phyloP scores from a whole-genome alignment of 2,329 filamentous ascomycete species.

The Endoconidiophora laricicola region DNA sequence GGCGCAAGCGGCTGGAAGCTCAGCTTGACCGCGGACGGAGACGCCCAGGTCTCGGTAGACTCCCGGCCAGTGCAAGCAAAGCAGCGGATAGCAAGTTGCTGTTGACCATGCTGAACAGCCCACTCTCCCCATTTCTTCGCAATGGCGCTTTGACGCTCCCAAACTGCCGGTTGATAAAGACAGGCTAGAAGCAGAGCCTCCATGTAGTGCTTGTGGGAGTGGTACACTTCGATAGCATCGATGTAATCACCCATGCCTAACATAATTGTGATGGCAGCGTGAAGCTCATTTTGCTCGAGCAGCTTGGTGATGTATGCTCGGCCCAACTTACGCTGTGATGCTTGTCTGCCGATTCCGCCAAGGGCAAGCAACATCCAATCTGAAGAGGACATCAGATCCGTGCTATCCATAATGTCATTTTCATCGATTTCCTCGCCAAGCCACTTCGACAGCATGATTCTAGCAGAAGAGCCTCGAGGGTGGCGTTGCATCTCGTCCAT shows the following conservation, averaged over 20 bases:
- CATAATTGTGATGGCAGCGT: constrained; percentile 83
- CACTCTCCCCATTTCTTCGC: constrained; percentile 91
- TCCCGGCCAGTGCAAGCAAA: constrained; percentile 84
- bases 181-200: constrained; percentile 83
- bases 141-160: constrained; percentile 77
- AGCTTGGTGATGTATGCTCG: constrained; percentile 82
- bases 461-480: constrained; percentile 52
- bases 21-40: constrained; percentile 54
- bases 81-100: constrained; percentile 79
- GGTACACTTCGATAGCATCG: constrained; percentile 90
- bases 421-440: constrained; percentile 61
- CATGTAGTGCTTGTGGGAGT: constrained; percentile 81
- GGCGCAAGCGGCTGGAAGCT: constrained; percentile 37
- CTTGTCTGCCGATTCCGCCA: constrained; percentile 61
- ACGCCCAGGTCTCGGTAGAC: constrained; percentile 73
- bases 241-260: constrained; percentile 83
- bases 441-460: constrained; percentile 82
- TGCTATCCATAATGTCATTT: constrained; percentile 63
- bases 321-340: constrained; percentile 76
- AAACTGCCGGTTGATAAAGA: constrained; percentile 66
- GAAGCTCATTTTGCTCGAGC: constrained; percentile 75
- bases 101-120: constrained; percentile 71
- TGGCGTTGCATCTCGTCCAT: constrained; percentile 71
- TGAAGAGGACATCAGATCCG: constrained; percentile 75
- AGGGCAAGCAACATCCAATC: constrained; percentile 96